Conservation (phyloP, 1,139 yeast genomes). For the Taiozyma sp. region DNA sequence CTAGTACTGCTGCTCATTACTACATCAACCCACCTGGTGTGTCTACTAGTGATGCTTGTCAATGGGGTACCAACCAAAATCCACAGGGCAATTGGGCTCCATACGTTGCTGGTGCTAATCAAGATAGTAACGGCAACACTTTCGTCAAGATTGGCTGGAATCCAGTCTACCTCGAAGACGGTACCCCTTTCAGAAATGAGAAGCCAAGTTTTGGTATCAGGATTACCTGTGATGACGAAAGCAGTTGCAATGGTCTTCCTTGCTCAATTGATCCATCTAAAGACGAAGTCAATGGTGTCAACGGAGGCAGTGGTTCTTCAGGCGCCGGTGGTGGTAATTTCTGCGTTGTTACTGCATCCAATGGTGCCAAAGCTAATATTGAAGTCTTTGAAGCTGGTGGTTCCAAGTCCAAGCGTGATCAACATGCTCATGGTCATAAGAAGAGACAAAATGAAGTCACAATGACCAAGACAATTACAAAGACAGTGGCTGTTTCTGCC, state of each 20-base stretch:
- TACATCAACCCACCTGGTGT: slow-evolving; percentile 87
- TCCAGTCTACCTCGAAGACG: slow-evolving; percentile 68
- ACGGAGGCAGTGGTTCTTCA: slow-evolving; percentile 28
- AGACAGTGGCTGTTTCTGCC: slow-evolving; percentile 3
- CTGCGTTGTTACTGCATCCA: slow-evolving; percentile 78
- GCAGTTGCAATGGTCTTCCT: slow-evolving; percentile 66
- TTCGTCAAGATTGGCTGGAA: slow-evolving; percentile 88
- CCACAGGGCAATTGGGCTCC: slow-evolving; percentile 91
- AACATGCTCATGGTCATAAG: slow-evolving; percentile 10
- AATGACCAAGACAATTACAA: slow-evolving; percentile 5
- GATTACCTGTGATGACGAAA: slow-evolving; percentile 64
- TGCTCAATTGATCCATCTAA: slow-evolving; percentile 76
- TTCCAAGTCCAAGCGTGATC: slow-evolving; percentile 3
- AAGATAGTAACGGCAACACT: slow-evolving; percentile 63
- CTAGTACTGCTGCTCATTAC: slow-evolving; percentile 80
- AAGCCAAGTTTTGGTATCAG: slow-evolving; percentile 69
- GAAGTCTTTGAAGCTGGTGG: slow-evolving; percentile 55
- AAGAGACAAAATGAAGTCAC: slow-evolving; percentile 1
- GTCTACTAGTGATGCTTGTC: slow-evolving; percentile 70
- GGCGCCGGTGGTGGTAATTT: slow-evolving; percentile 69
- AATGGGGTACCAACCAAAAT: slow-evolving; percentile 69
- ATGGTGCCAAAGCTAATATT: slow-evolving; percentile 60
- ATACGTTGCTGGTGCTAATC: slow-evolving; percentile 87
- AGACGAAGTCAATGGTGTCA: slow-evolving; percentile 52
- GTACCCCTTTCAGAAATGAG: slow-evolving; percentile 45